phyloP scores from a whole-genome alignment of 2,329 filamentous ascomycete genomes.

The Lachnellula suecica region DNA sequence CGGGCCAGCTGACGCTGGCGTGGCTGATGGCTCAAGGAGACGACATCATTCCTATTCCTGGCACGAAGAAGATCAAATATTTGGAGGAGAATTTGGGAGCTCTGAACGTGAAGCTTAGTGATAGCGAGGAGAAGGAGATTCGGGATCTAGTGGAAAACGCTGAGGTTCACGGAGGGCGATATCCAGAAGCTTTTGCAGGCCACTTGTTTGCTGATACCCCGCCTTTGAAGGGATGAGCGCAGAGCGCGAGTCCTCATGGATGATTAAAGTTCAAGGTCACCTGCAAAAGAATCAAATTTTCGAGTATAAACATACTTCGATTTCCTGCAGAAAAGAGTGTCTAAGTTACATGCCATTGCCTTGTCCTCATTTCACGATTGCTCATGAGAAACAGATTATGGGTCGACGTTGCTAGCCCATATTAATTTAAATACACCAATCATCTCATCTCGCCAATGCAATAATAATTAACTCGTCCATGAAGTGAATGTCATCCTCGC shows the following conservation, averaged over 20 bases:
- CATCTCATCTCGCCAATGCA: too few species aligned
- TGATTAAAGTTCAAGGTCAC: background rate
- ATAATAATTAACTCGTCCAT: too few species aligned
- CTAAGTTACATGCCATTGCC: too few species aligned
- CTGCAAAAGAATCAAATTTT: background rate
- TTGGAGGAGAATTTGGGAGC: conserved; percentile 46
- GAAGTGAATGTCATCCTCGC: too few species aligned
- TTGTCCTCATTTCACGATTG: too few species aligned
- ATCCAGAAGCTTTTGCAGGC: background rate
- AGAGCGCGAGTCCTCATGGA: background rate
- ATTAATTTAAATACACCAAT: too few species aligned
- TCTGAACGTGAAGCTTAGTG: conserved; percentile 33
- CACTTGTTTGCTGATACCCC: background rate
- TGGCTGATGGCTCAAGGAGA: conserved; percentile 62
- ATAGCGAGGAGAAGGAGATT: conserved; percentile 37
- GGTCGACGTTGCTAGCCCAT: too few species aligned
- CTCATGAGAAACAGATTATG: too few species aligned
- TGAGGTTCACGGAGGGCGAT: conserved; percentile 6
- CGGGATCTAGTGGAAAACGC: conserved; percentile 36
- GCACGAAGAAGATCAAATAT: conserved; percentile 47
- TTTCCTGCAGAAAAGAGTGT: too few species aligned
- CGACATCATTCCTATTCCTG: conserved; percentile 59
- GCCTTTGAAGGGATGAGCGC: background rate
- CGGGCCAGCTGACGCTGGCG: conserved; percentile 59
- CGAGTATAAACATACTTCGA: background rate